Percentiles rank a stretch among this genome's conserved stretches.
Conservation (phyloP, 352 stramenopile species). For the Paralagenidium karlingii region DNA sequence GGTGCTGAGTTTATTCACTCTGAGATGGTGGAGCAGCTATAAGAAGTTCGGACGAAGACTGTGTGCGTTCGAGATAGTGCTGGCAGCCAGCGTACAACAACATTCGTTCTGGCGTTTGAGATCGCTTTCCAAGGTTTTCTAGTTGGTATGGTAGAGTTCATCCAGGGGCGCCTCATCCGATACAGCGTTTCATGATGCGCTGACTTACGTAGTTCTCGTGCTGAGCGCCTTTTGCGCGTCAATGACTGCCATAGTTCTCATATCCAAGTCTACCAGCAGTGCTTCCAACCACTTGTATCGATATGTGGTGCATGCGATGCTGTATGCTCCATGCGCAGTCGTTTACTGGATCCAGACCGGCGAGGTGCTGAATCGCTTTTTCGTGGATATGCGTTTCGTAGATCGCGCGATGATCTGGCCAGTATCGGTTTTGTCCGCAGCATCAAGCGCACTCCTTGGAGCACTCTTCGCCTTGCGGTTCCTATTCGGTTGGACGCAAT, state of each 20-base stretch:
- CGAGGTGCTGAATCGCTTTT: conserved; percentile 19
- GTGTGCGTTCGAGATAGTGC: no score
- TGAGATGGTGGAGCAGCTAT: conserved; percentile 13
- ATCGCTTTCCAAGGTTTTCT: conserved; percentile 21
- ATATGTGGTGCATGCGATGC: conserved; percentile 13
- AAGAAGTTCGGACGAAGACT: no score
- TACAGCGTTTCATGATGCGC: conserved; percentile 11
- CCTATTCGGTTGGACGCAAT: conserved; percentile 11
- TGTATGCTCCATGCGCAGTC: conserved; percentile 17
- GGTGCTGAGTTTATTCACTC: conserved; percentile 40
- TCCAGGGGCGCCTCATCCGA: conserved; percentile 7
- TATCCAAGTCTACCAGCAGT: conserved; percentile 15
- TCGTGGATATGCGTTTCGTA: conserved; percentile 17
- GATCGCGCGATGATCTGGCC: conserved; percentile 17
- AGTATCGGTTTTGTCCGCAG: conserved; percentile 15
- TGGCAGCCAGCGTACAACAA: no score
- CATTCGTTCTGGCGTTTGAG: no score
- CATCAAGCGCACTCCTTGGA: conserved; percentile 12
- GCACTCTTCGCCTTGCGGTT: no score
- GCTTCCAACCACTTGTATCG: conserved; percentile 13
- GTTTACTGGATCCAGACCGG: conserved; percentile 22
- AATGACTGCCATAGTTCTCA: conserved; percentile 11
- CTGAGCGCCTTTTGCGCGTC: conserved; percentile 10
- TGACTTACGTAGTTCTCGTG: conserved; percentile 16
- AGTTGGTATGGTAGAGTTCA: conserved; percentile 23